Conservation (phyloP, 257 asterid genomes). For the Henckelia pumila region DNA sequence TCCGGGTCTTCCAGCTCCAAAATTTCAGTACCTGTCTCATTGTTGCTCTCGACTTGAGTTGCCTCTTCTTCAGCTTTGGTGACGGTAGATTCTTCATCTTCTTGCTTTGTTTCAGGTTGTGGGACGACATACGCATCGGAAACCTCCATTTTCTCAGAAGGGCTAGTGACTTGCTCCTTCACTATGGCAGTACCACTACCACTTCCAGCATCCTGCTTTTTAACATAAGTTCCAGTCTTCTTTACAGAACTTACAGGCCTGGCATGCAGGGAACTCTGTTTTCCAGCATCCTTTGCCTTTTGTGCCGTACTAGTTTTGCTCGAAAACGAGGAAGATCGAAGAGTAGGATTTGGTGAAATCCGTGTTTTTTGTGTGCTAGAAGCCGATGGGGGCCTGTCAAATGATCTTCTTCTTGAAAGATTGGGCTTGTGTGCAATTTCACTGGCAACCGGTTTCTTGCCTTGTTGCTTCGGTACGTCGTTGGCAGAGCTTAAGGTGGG, state of each 20-base stretch:
- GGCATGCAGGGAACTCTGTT: conserved; percentile 31
- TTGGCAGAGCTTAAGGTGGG: conserved; percentile 31
- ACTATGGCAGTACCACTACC: conserved; percentile 18
- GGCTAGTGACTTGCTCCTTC: conserved; percentile 23
- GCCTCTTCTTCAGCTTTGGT: conserved; percentile 36
- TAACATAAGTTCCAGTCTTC: conserved; percentile 24
- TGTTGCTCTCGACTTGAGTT: conserved; percentile 6
- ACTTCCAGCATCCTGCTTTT: conserved; percentile 27
- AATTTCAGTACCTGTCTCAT: conserved; percentile 24
- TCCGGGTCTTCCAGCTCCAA: conserved; percentile 20
- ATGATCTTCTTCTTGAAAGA: conserved; percentile 47
- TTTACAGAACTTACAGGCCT: conserved; percentile 30
- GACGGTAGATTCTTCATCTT: conserved; percentile 30
- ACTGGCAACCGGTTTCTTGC: conserved; percentile 38
- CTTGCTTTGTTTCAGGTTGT: conserved; percentile 29
- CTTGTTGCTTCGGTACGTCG: conserved; percentile 30
- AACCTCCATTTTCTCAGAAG: conserved; percentile 24
- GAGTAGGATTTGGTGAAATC: conserved; percentile 37
- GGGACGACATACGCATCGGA: conserved; percentile 19
- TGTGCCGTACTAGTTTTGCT: conserved; percentile 24
- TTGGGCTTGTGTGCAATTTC: conserved; percentile 5
- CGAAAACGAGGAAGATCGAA: conserved; percentile 41
- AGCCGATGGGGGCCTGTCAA: conserved; percentile 54
- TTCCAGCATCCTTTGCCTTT: conserved; percentile 39
- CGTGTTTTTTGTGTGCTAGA: conserved; percentile 33